Evolutionary conservation across 306 rosid genomes (phyloP), one percentile per base, ranked within the genome.

Genomic region (Gastrolobium villosum): DNA sequence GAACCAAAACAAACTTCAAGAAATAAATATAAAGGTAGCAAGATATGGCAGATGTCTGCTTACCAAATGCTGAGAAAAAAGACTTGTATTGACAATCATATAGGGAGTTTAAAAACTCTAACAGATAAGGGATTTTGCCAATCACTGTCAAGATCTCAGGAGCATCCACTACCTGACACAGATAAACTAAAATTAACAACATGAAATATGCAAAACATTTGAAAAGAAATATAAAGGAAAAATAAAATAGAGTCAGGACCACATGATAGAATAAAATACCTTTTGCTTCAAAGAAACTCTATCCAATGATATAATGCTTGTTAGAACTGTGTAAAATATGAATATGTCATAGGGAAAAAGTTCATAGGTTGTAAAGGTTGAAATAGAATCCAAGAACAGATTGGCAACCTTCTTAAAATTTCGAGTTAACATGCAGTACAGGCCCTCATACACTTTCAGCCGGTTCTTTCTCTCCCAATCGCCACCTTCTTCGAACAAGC

Each of bases 401-500:
- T 60, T 52, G 2, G 97, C 91, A 79, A 98, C 99, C 88, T 93
- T 89, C 92, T 86, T 88, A 77, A 95, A 93, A 86, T 93, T 95
- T 44, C 98, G 88, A 64, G 94, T 93, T 55, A 97, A 88, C 98
- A 95, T 87, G 90, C 91, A 91, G 85, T 76, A 93, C 84, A 95
- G 73, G 82, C 99, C 98, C 84, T 95, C 99, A 54, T 95, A 95
- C 54, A 95, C 98, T 90, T 95, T 93, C 85, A 95, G 72, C 7
- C 99, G 83, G 50, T 95, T 95, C 91, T 95, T 95, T 86, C 99
- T 88, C 83, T 95, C 99, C 99, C 99, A 95, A 79, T 95, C 98
- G 67, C 99, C 99, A 46, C 99, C 99, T 87, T 95, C 98, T 87
- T 95, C 99, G 85, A 95, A 95, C 91, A 95, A 93, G 82, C 98